Base-by-base conservation (phyloP, 305 asterid genomes). In the Nicotiana rustica region DNA sequence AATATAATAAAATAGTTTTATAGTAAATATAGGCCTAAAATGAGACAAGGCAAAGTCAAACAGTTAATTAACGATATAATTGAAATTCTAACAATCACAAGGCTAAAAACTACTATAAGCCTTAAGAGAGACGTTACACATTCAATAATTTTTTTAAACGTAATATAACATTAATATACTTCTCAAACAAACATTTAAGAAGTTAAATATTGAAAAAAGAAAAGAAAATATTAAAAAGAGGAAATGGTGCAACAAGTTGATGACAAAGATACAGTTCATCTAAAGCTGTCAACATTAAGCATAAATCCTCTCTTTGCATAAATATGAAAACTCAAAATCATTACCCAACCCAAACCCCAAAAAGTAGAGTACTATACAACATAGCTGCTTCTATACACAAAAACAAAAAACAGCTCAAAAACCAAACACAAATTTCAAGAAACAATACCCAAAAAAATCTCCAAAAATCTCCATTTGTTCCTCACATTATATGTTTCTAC, bases 211-310 rank as follows among this genome's bases (percentile, higher is more conserved):
- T 8, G 3, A 8, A 36, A n/a, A 41, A 18, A 5, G 7, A 8
- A 5, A 69, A 38, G 41, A 2, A 10, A 1, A 4, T 2, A 10
- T 10, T 2, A 3, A 21, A 71, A 70, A 44, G 18, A 18, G 36
- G 61, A 21, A 71, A 0, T 12, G 0, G 5, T 3, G 41, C 41
- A 2, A 13, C 79, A 33, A 49, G 21, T 49, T 47, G 8, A 6
- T 49, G 79, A 73, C 64, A 73, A 70, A 47, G 15, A 70, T 73
- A 73, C 79, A 73, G 79, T 73, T 49, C 79, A 73, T 73, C 13
- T 0, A 49, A 73, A 73, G 79, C 64, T 73, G 79, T 73, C 79
- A 73, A 36, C 35, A 36, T 15, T 33, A 33, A 33, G 14, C 75
- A 67, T 67, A 67, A 67, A 67, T 67, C 3, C 75, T 35, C 29